Base-by-base conservation (phyloP, 225 moss, liverwort and hornwort genomes). In the Thuidium tamariscinum region DNA sequence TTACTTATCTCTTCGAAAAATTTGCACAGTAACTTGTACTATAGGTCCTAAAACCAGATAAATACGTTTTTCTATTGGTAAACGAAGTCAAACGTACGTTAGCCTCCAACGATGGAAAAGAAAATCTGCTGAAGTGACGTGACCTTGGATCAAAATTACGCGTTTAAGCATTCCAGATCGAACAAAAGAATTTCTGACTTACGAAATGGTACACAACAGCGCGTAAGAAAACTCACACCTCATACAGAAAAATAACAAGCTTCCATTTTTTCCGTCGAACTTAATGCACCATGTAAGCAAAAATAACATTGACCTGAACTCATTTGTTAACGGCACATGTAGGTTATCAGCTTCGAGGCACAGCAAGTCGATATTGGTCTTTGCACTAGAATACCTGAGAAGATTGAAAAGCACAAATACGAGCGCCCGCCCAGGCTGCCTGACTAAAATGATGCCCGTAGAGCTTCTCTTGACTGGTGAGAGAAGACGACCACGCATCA, bases 401-500 rank as follows among this genome's bases (percentile, higher is more conserved):
- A 54, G 90, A 85, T 61, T 92, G 92, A 44, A 72, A 86, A 75
- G 92, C 92, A 82, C 91, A 92, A 41, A 89, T 82, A 36, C 89
- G 91, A 44, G 92, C 91, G 12, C 92, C 92, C 41, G 92, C 91
- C 92, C 92, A 92, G 65, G 91, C 85, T 84, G 92, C 92, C 84
- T 86, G 82, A 86, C 89, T 83, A 72, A 92, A 92, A 81, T 92
- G 72, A 89, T 92, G 92, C 59, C 89, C 87, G 51, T 88, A 92
- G 78, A 87, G 86, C 77, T 92, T 92, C 86, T 92, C 87, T 86
- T 86, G 37, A 59, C 34, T 89, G 27, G 89, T 48, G 41, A 83
- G 88, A 25, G 26, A 9, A 8, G 81, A 85, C 60, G 32, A 41
- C 92, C 92, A 92, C 46, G 89, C 88, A 44, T 91, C 86, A 16